Evolutionary conservation across 352 stramenopile genomes (phyloP), one percentile per base, ranked within the genome.

Genomic region (Pythium brachiatum): DNA sequence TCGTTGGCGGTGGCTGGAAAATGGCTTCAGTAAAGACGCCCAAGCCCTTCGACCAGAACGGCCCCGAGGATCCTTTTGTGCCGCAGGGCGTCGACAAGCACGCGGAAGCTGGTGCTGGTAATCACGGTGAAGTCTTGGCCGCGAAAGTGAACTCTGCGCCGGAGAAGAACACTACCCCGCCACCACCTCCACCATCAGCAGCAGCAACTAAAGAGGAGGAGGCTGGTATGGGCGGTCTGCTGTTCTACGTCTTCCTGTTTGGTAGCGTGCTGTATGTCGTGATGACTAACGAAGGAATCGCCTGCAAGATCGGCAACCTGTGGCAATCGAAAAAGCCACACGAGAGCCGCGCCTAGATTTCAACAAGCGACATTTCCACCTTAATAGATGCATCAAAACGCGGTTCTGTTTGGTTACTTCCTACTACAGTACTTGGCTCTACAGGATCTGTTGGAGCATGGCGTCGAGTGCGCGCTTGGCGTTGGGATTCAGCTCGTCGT

Each of bases 401-500:
- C n/a, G 11, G 41, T 25, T 48, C 23, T 21, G 21, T 31, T 18
- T 34, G 13, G 47, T 25, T 27, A 4, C 8, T 2, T 36, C 3
- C 38, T 1, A 36, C 4, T 34, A 23, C 38, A 46, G 7, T 20
- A 46, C 29, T 60, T 31, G 25, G 11, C 23, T 32, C 41, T 70
- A 70, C 15, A 53, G 48, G 26, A 90, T 62, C 58, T 86, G 74
- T 27, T 81, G 47, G 3, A 88, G 55, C 52, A 91, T 56, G n/a
- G 67, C 57, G 16, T 60, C 57, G 3, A 89, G 66, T 23, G 80
- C 76, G 23, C 70, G 76, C 69, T 80, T 81, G 20, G 81, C 81
- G 41, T 72, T 85, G 15, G 60, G 57, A 62, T 79, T 83, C 36
- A 91, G 73, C 11, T 74, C 68, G n/a, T 87, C 79, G 1, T 72